These are phyloP conservation scores for Phytopythium boreale DNA, from an alignment of 352 stramenopile genomes.

Conservation along the genomic window DNA sequence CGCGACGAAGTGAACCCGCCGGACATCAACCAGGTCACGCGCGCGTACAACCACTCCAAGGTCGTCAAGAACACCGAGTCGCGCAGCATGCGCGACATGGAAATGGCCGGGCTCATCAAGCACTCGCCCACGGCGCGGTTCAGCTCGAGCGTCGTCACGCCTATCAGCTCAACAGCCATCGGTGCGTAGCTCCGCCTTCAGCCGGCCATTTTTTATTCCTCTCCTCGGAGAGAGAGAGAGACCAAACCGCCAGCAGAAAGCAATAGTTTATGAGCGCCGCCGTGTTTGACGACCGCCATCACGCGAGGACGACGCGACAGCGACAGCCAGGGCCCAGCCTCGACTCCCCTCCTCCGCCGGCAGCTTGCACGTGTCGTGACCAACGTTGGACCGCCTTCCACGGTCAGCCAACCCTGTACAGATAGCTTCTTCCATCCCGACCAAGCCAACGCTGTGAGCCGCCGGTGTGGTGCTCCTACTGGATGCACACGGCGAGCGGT, in stretches of 20 bases:
- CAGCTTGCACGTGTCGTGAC: not conserved
- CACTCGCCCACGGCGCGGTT: constrained; percentile 18
- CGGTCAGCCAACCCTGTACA: constrained; percentile 1
- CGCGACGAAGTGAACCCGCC: constrained; percentile 32
- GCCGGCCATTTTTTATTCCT: not conserved
- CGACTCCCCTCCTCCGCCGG: not conserved
- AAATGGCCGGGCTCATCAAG: constrained; percentile 42
- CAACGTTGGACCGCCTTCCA: not conserved
- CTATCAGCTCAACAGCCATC: not conserved
- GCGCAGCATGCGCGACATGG: constrained; percentile 76
- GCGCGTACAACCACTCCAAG: constrained; percentile 69
- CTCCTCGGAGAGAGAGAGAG: not conserved
- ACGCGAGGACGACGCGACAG: not conserved
- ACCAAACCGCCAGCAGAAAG: not conserved
- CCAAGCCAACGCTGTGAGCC: no score
- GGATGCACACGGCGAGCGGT: not conserved
- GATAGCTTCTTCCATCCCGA: not conserved
- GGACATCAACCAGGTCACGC: constrained; percentile 73
- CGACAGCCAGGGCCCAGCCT: not conserved
- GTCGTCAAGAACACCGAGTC: constrained; percentile 68
- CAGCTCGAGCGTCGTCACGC: constrained; percentile 17
- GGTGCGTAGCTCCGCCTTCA: not conserved
- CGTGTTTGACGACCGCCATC: not conserved
- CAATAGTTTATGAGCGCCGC: constrained; percentile 1
- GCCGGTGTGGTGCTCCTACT: no score